phyloP scores from a whole-genome alignment of 208 protist species.

The Trypanosoma conorhini region DNA sequence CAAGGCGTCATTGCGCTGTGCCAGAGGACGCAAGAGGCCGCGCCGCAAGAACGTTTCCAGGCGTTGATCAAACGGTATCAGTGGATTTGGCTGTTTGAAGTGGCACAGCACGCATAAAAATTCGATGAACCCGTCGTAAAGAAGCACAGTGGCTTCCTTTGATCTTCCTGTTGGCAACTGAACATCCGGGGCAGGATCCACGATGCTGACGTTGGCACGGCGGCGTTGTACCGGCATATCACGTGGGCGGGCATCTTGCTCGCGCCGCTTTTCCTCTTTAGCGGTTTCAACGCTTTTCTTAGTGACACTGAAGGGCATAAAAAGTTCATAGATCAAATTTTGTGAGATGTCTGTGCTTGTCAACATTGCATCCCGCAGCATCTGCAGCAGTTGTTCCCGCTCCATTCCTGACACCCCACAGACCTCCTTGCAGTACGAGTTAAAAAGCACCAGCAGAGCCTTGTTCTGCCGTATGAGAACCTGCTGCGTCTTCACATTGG shows the following conservation, averaged over 20 bases:
- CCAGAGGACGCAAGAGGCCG: slow-evolving; percentile 74
- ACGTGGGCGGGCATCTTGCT: slow-evolving; percentile 57
- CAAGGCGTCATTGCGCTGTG: slow-evolving; percentile 55
- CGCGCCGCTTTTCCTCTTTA: slow-evolving; percentile 58
- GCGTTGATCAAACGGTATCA: slow-evolving; percentile 71
- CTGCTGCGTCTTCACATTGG: slow-evolving; percentile 53
- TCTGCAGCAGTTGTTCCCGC: slow-evolving; percentile 63
- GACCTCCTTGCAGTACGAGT: slow-evolving; percentile 76
- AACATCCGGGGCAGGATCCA: slow-evolving; percentile 44
- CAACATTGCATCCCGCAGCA: slow-evolving; percentile 87
- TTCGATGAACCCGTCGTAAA: slow-evolving; percentile 78
- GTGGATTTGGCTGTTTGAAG: slow-evolving; percentile 88
- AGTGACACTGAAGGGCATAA: slow-evolving; percentile 63
- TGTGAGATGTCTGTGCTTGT: slow-evolving; percentile 89
- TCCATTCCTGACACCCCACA: slow-evolving; percentile 70
- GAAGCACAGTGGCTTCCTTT: slow-evolving; percentile 55
- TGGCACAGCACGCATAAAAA: slow-evolving; percentile 84
- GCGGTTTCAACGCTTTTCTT: slow-evolving; percentile 34
- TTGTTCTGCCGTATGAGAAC: slow-evolving; percentile 54
- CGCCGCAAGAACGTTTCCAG: slow-evolving; percentile 69
- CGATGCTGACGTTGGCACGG: slow-evolving; percentile 56
- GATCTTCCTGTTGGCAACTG: slow-evolving; percentile 9
- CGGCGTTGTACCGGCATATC: slow-evolving; percentile 23
- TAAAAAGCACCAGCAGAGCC: slow-evolving; percentile 62
- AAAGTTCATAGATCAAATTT: slow-evolving; percentile 82